These are phyloP conservation scores for Blastobotrys persicus DNA, from an alignment of 1,139 yeast genomes.

Conservation along the genomic window DNA sequence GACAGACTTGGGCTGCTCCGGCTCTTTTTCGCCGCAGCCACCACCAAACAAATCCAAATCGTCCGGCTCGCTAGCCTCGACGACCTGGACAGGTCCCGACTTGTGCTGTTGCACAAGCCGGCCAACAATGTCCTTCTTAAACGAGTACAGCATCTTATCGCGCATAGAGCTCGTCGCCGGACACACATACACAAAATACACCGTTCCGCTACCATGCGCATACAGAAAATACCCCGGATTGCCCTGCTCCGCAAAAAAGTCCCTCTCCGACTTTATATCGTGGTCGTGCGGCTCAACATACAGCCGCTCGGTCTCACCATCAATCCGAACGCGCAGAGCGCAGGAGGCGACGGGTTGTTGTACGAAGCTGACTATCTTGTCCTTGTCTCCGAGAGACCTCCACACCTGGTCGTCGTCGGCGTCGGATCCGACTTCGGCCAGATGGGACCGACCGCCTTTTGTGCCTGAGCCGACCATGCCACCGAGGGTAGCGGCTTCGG, in stretches of 20 bases:
- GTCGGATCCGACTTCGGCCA: conserved; percentile 11
- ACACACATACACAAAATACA: conserved; percentile 9
- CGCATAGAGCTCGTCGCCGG: conserved; percentile 5
- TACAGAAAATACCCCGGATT: conserved; percentile 4
- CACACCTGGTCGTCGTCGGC: background rate
- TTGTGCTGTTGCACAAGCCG: conserved; percentile 3
- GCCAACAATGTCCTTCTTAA: conserved; percentile 8
- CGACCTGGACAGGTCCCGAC: background rate
- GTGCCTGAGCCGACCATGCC: conserved; percentile 1
- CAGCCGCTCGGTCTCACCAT: conserved; percentile 6
- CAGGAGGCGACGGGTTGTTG: conserved; percentile 24
- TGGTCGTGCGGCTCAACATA: background rate
- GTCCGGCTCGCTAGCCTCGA: background rate
- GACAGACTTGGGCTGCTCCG: conserved; percentile 3
- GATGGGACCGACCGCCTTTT: conserved; percentile 23
- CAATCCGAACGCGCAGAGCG: conserved; percentile 3
- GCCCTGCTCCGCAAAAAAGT: conserved; percentile 2
- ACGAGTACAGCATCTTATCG: conserved; percentile 12
- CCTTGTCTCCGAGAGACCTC: background rate
- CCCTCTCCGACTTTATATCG: conserved; percentile 1
- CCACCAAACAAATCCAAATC: conserved; percentile 3
- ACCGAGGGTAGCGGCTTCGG: conserved; percentile 40
- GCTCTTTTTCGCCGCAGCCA: background rate
- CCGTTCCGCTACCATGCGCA: background rate
- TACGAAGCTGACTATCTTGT: conserved; percentile 24